These are phyloP conservation scores for Yamadazyma blattariae DNA, from an alignment of 1,139 yeast species.

Conservation along the genomic window DNA sequence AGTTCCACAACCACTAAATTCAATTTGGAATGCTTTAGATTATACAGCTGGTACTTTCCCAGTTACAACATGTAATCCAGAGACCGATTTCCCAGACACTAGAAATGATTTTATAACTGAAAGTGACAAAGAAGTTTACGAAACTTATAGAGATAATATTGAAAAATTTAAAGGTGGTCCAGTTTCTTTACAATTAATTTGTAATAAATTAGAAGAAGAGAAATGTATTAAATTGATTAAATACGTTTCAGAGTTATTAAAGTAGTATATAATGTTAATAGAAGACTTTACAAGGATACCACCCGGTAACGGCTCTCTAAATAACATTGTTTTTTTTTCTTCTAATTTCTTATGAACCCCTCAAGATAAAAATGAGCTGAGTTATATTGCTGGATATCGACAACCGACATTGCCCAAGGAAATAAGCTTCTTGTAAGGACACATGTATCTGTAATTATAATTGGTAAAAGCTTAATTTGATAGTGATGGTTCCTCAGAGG, in stretches of 20 bases:
- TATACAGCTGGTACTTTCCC: slow-evolving; percentile 14
- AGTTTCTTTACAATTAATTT: slow-evolving; percentile 12
- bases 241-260: slow-evolving; percentile 5
- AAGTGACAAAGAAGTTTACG: slow-evolving; percentile 9
- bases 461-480: too few species aligned
- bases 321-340: too few species aligned
- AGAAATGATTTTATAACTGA: slow-evolving; percentile 10
- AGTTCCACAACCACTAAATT: slow-evolving; percentile 13
- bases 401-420: too few species aligned
- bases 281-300: too few species aligned
- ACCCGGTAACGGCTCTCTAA: too few species aligned
- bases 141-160: slow-evolving; percentile 7
- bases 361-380: too few species aligned
- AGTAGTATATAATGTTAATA: too few species aligned
- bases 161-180: slow-evolving; percentile 12
- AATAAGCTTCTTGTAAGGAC: too few species aligned
- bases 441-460: too few species aligned
- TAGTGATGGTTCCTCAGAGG: too few species aligned
- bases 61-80: slow-evolving; percentile 12
- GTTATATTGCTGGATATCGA: too few species aligned
- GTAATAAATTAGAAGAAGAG: slow-evolving; percentile 13
- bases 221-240: slow-evolving; percentile 9
- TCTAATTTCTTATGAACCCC: too few species aligned
- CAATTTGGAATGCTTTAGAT: slow-evolving; percentile 15
- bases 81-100: slow-evolving; percentile 7